phyloP scores from a whole-genome alignment of 83 land plant genomes.

The Thuja plicata region DNA sequence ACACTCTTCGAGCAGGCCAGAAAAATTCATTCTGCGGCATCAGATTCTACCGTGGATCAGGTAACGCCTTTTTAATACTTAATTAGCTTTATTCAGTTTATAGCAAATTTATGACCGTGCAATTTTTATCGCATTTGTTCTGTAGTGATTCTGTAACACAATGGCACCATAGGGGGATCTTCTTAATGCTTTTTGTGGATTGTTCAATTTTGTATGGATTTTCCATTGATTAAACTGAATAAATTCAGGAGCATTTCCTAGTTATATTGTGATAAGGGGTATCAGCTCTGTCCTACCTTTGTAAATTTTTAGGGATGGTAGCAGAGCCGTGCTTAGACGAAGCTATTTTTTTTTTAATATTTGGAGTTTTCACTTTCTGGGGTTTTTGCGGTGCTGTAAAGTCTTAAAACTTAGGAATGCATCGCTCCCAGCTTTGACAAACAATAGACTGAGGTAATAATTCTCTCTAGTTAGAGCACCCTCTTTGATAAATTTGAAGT shows the following conservation, averaged over 20 bases:
- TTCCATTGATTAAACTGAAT: neutral
- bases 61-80: conserved; percentile 14
- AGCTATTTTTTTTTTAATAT: neutral
- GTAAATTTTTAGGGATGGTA: neutral
- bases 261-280: neutral
- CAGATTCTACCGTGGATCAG: conserved; percentile 57
- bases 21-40: conserved; percentile 46
- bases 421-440: neutral
- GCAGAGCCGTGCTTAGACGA: neutral
- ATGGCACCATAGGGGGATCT: neutral
- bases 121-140: neutral
- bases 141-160: neutral
- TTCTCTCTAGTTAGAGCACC: neutral
- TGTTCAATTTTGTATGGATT: neutral
- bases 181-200: neutral
- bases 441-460: neutral
- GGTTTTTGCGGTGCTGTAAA: neutral
- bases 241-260: neutral
- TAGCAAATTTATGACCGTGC: neutral
- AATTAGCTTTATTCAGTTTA: neutral
- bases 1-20: conserved; percentile 67
- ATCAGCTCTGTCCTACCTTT: neutral
- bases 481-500: neutral
- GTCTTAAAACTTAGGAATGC: neutral
- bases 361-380: too few species aligned